Evolutionary conservation across 331 rosid species (phyloP), one percentile per base, ranked within the genome.

Genomic region (Phaseolus coccineus): DNA sequence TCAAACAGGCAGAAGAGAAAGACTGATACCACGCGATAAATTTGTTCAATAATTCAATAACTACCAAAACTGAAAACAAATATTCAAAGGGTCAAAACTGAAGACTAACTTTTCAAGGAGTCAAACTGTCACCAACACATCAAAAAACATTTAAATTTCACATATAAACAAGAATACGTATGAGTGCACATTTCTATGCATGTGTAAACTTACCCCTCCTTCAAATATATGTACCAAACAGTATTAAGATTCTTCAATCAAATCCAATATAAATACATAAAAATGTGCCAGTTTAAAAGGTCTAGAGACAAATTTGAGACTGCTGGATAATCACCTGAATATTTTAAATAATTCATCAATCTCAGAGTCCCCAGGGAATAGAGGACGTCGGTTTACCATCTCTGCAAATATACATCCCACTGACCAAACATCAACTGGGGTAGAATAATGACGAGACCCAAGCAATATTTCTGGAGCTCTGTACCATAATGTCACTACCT

Each of bases 321-420:
- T 50, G 57, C 71, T 28, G 57, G 55, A 55, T 69, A 80, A 70
- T 84, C 80, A 92, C 98, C 96, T 91, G 92, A 94, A 94, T 86
- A 94, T 96, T 86, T 89, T 96, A 82, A 96, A 93, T 86, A 96
- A 84, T 76, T 96, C 99, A 85, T 96, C 99, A 82, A 96, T 96
- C 89, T 96, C 99, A n/a, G 99, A 96, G 85, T 96, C 99, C 65
- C 99, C 99, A 51, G 98, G 98, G 85, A 96, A 96, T n/a, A 96
- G 85, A 47, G 99, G 94, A 10, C 92, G 87, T 64, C 88, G 92
- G 84, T 93, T 96, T 82, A 93, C 84, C 99, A 96, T 96, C 94
- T 96, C 99, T 33, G 99, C 98, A 89, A 93, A 96, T 85, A 96
- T 96, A 79, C 99, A 96, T 69, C 99, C 99, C 83, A 96, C 99